Evolutionary conservation across 495 filamentous ascomycete species (phyloP).

Genomic region (Trichocladium uniseriatum): DNA sequence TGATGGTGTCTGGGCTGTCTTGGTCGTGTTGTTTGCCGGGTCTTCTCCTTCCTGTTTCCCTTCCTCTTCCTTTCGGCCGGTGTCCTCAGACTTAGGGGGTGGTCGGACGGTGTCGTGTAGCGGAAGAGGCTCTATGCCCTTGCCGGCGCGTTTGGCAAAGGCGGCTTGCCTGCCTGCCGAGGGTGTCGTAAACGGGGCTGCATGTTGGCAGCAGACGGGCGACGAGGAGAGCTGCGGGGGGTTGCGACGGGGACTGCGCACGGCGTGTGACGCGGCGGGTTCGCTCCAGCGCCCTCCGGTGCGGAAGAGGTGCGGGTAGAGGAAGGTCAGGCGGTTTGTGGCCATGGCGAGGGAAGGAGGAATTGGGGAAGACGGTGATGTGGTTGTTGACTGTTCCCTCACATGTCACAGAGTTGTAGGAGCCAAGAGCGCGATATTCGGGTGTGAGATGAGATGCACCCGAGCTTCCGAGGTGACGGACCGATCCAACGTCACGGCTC

Average conservation of each 20-base stretch:
- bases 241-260: constrained; percentile 17
- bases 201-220: constrained; percentile 14
- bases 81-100: constrained; percentile 5
- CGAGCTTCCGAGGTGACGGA: not conserved
- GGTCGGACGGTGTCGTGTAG: not conserved
- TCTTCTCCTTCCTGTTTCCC: constrained; percentile 1
- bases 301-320: constrained; percentile 62
- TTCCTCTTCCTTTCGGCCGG: not conserved
- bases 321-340: constrained; percentile 56
- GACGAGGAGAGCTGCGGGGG: constrained; percentile 6
- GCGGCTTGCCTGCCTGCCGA: constrained; percentile 23
- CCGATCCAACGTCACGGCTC: not conserved
- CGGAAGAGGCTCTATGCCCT: constrained; percentile 48
- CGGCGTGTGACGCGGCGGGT: constrained; percentile 19
- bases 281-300: constrained; percentile 30
- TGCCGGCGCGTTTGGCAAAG: constrained; percentile 49
- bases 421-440: constrained; percentile 2
- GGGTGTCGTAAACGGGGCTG: constrained; percentile 26
- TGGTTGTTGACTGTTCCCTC: not conserved
- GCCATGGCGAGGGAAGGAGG: constrained; percentile 45
- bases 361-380: not conserved
- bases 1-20: not conserved
- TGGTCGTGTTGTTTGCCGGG: not conserved
- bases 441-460: constrained; percentile 1
- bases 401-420: not conserved